These are phyloP conservation scores for Allium fistulosum DNA, from an alignment of 106 monocot genomes.

Conservation along the genomic window DNA sequence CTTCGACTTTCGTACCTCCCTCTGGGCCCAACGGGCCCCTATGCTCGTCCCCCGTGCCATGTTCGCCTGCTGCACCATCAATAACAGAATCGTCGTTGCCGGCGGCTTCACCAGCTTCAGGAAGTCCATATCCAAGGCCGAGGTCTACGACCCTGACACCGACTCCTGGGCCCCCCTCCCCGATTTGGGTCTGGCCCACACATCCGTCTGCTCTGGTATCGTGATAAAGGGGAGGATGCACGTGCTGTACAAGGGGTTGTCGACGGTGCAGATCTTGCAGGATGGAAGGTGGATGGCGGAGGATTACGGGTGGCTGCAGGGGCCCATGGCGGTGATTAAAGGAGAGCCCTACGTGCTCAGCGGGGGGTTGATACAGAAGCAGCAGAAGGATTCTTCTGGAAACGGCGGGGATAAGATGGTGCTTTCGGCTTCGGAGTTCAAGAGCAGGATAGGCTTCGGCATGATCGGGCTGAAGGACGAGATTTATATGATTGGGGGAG, in stretches of 20 bases:
- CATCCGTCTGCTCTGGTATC: constrained; percentile 75
- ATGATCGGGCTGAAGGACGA: constrained; percentile 84
- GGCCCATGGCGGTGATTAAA: constrained; percentile 63
- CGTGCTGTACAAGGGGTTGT: constrained; percentile 81
- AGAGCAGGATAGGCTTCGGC: constrained; percentile 82
- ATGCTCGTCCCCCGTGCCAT: constrained; percentile 86
- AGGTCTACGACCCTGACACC: constrained; percentile 74
- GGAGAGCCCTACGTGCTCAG: constrained; percentile 74
- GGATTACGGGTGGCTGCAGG: constrained; percentile 83
- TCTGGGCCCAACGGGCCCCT: constrained; percentile 45
- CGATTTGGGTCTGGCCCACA: constrained; percentile 62
- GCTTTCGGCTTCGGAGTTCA: constrained; percentile 60
- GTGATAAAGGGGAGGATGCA: constrained; percentile 79
- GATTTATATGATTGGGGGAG: constrained; percentile 78
- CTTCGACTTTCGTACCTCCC: constrained; percentile 46
- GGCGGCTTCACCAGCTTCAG: constrained; percentile 90
- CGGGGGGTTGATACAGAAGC: constrained; percentile 53
- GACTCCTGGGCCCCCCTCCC: constrained; percentile 74
- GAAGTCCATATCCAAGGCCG: constrained; percentile 64
- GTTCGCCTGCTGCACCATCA: constrained; percentile 84
- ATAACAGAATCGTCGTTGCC: constrained; percentile 79
- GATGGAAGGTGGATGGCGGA: constrained; percentile 54
- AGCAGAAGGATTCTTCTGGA: constrained; percentile 12
- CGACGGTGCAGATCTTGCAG: constrained; percentile 73
- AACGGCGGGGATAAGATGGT: constrained; percentile 43